Percentiles rank a stretch among this genome's conserved stretches.
Evolutionary conservation across 1,139 yeast species (phyloP).

Genomic region (Wickerhamiella pararugosa): DNA sequence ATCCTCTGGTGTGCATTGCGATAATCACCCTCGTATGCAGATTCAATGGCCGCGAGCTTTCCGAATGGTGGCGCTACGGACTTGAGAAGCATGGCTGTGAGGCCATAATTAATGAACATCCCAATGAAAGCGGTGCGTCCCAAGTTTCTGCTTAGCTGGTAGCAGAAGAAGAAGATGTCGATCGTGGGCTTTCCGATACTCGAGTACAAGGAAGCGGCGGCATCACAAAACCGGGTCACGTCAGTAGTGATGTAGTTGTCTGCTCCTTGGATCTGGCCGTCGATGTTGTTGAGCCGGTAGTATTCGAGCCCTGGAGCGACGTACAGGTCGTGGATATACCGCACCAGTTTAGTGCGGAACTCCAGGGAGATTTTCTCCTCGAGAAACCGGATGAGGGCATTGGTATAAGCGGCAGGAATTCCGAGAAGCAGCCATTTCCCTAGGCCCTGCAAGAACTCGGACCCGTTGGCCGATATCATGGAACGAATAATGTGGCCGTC

Average conservation of each 20-base stretch:
- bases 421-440: constrained; percentile 82
- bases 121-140: constrained; percentile 79
- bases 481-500: constrained; percentile 91
- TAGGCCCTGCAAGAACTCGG: constrained; percentile 60
- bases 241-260: constrained; percentile 79
- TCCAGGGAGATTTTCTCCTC: constrained; percentile 66
- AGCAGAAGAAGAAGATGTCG: constrained; percentile 74
- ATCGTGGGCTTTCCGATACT: constrained; percentile 85
- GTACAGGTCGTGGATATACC: constrained; percentile 84
- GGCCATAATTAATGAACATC: constrained; percentile 62
- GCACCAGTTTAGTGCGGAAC: constrained; percentile 68
- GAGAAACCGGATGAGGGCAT: constrained; percentile 74
- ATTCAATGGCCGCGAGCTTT: constrained; percentile 54
- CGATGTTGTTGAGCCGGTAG: constrained; percentile 42
- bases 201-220: constrained; percentile 72
- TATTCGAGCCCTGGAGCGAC: constrained; percentile 69
- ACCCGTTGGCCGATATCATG: constrained; percentile 69
- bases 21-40: constrained; percentile 71
- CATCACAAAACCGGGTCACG: constrained; percentile 65
- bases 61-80: constrained; percentile 76
- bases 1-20: constrained; percentile 76
- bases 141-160: constrained; percentile 68
- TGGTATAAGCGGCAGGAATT: constrained; percentile 85
- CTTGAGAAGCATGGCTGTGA: constrained; percentile 66
- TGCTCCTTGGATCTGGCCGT: constrained; percentile 34